Percentiles rank a stretch among this genome's conserved stretches.
Evolutionary conservation across 1,284 basidiomycete species (phyloP).

Genomic region (Apiotrichum mycotoxinovorans): DNA sequence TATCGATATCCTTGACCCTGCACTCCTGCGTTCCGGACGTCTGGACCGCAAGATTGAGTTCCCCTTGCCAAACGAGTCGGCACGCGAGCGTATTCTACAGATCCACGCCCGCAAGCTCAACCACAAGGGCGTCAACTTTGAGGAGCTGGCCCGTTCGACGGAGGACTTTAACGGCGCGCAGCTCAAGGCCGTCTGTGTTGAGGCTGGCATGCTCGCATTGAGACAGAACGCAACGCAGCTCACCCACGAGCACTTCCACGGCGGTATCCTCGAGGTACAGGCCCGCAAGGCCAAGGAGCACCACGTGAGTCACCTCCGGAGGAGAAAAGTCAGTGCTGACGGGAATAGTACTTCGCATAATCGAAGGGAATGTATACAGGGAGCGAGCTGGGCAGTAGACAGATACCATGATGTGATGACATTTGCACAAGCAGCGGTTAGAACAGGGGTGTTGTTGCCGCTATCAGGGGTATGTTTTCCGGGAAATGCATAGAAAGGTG

Average conservation of each 20-base stretch:
- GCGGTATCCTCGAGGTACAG: slow-evolving; percentile 88
- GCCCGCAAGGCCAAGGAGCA: slow-evolving; percentile 92
- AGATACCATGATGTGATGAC: slow-evolving; percentile 14
- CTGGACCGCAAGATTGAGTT: slow-evolving; percentile 78
- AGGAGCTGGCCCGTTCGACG: slow-evolving; percentile 68
- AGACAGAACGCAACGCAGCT: slow-evolving; percentile 88
- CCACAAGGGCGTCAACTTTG: slow-evolving; percentile 64
- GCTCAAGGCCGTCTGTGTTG: slow-evolving; percentile 86
- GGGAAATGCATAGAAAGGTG: no score
- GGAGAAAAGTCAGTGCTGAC: slow-evolving; percentile 11
- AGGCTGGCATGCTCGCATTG: slow-evolving; percentile 84
- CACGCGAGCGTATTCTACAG: slow-evolving; percentile 68
- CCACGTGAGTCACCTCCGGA: slow-evolving; percentile 43
- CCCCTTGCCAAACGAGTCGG: slow-evolving; percentile 70
- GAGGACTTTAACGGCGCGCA: slow-evolving; percentile 69
- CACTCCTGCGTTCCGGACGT: slow-evolving; percentile 68
- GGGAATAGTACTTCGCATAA: slow-evolving; percentile 26
- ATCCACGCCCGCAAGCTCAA: slow-evolving; percentile 86
- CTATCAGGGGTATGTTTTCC: no score
- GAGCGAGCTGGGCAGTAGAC: slow-evolving; percentile 8
- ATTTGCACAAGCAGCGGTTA: neutral
- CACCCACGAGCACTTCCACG: slow-evolving; percentile 86
- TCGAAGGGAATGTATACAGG: slow-evolving; percentile 6
- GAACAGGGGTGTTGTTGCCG: neutral
- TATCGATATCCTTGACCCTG: slow-evolving; percentile 92